Conservation (phyloP, 495 filamentous ascomycete species). For the Hypomontagnella monticulosa region DNA sequence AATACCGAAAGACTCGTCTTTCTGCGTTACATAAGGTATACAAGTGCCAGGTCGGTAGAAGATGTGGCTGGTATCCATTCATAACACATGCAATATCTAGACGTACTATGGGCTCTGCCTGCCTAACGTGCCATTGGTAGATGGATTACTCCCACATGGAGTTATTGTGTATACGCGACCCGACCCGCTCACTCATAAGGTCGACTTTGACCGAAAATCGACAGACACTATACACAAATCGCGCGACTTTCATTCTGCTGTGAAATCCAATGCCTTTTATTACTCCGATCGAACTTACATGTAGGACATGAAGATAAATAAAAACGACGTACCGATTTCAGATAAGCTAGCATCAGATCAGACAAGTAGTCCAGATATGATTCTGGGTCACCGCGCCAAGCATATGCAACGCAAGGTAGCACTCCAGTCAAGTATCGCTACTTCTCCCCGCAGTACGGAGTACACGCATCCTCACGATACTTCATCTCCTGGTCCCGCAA, state of each 20-base stretch:
- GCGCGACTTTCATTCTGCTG: too few relatives aligned
- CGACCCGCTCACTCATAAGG: background rate
- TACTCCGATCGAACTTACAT: background rate
- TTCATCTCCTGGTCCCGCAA: conserved; percentile 37
- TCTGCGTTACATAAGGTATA: background rate
- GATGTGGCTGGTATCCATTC: conserved; percentile 18
- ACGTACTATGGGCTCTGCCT: conserved; percentile 8
- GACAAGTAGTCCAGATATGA: conserved; percentile 5
- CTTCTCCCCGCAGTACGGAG: conserved; percentile 41
- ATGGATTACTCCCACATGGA: background rate
- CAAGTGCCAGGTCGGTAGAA: conserved; percentile 5
- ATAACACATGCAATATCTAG: background rate
- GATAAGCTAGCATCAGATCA: conserved; percentile 10
- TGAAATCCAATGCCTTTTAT: too few relatives aligned
- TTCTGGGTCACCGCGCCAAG: conserved; percentile 37
- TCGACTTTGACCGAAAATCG: background rate
- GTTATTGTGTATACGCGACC: background rate
- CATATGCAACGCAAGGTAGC: conserved; percentile 26
- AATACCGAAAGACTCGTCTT: background rate
- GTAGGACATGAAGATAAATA: background rate
- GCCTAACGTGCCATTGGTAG: conserved; percentile 5
- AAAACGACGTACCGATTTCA: background rate
- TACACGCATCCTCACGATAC: conserved; percentile 40
- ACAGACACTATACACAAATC: background rate
- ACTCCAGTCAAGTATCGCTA: conserved; percentile 32